Conservation (phyloP, 2,329 filamentous ascomycete species). For the Aspergillus niger region DNA sequence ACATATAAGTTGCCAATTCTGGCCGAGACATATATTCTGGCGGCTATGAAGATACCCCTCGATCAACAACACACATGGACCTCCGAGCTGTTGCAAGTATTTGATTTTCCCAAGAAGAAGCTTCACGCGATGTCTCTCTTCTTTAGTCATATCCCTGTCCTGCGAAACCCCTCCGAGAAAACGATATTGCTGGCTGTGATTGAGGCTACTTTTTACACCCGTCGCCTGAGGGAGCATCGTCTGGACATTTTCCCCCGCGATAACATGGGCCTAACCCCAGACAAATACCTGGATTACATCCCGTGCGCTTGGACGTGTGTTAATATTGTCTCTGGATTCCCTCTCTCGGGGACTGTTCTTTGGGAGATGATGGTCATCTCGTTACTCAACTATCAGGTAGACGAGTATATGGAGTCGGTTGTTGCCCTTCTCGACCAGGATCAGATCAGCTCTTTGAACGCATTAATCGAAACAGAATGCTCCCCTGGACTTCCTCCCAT, state of each 20-base stretch:
- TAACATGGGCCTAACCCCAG: conserved; percentile 13
- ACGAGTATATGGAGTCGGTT: conserved; percentile 30
- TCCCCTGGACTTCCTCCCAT: neutral
- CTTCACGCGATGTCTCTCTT: neutral
- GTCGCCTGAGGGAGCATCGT: neutral
- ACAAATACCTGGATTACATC: conserved; percentile 30
- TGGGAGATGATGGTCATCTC: conserved; percentile 33
- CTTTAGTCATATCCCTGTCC: neutral
- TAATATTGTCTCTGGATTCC: conserved; percentile 17
- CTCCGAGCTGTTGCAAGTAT: neutral
- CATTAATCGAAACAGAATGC: neutral
- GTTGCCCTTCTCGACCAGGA: conserved; percentile 14
- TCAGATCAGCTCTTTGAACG: neutral
- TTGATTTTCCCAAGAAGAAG: neutral
- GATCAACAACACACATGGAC: conserved; percentile 13
- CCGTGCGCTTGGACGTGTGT: conserved; percentile 28
- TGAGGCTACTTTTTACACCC: conserved; percentile 15
- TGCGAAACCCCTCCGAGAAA: neutral
- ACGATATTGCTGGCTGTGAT: conserved; percentile 1
- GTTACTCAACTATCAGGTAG: conserved; percentile 29
- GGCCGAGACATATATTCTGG: conserved; percentile 30
- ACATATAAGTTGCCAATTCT: conserved; percentile 24
- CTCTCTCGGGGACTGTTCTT: conserved; percentile 15
- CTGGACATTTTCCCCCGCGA: conserved; percentile 20
- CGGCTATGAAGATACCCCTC: conserved; percentile 23